phyloP scores from a whole-genome alignment of 768 basidiomycete species.

The Scleroderma bovista region DNA sequence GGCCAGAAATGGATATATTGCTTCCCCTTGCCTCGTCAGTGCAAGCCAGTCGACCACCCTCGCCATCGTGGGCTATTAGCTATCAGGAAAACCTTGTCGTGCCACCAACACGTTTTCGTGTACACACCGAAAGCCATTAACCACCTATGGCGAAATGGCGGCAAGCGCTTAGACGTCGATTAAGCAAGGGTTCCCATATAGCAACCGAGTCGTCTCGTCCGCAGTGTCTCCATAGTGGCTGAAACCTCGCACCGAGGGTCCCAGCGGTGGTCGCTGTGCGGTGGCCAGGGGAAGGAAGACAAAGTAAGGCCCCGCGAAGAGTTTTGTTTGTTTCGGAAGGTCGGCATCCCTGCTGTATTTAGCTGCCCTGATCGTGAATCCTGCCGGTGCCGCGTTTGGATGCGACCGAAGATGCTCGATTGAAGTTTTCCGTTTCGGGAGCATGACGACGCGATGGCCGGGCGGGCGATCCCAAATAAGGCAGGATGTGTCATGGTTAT shows the following conservation, averaged over 20 bases:
- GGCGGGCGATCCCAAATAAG: slow-evolving; percentile 38
- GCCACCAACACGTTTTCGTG: background rate
- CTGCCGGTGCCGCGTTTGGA: slow-evolving; percentile 42
- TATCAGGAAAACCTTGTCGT: background rate
- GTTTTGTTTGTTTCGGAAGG: slow-evolving; percentile 22
- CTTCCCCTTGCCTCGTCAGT: slow-evolving; percentile 4
- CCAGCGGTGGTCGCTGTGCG: slow-evolving; percentile 8
- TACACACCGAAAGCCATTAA: background rate
- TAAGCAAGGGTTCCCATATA: background rate
- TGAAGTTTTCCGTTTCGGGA: slow-evolving; percentile 32
- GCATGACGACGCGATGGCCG: slow-evolving; percentile 36
- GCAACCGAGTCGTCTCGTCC: slow-evolving; percentile 5
- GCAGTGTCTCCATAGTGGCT: slow-evolving; percentile 15
- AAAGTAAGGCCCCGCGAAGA: slow-evolving; percentile 29
- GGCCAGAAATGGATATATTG: slow-evolving; percentile 10
- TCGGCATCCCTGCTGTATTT: slow-evolving; percentile 31
- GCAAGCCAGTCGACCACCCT: background rate
- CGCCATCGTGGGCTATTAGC: background rate
- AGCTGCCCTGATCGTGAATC: slow-evolving; percentile 36
- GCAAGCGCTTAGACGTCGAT: slow-evolving; percentile 17
- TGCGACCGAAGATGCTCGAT: slow-evolving; percentile 25
- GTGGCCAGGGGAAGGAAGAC: slow-evolving; percentile 19
- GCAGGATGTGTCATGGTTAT: slow-evolving; percentile 27
- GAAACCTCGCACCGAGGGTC: slow-evolving; percentile 9
- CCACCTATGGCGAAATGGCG: slow-evolving; percentile 21